A percentile compares a stretch with the other conserved stretches of the same genome.
phyloP scores from a whole-genome alignment of 106 monocot genomes.

The Dioscorea dumetorum region DNA sequence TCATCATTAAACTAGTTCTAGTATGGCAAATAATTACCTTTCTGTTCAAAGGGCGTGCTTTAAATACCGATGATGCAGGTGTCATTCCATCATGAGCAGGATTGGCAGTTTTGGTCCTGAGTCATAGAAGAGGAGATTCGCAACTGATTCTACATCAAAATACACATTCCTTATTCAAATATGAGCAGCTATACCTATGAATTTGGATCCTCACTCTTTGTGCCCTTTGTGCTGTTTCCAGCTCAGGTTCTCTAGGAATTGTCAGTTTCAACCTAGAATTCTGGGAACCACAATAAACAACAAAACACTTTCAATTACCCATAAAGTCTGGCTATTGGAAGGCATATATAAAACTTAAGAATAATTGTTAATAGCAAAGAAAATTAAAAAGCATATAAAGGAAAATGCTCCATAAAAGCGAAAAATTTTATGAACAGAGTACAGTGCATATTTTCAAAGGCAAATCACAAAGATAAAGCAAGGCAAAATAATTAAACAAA shows the following conservation, averaged over 20 bases:
- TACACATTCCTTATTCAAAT: background rate
- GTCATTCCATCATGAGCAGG: slow-evolving; percentile 10
- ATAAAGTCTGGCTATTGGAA: no score
- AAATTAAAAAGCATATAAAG: no score
- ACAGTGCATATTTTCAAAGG: no score
- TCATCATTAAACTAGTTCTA: background rate
- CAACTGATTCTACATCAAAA: background rate
- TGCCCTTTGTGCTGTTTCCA: slow-evolving; percentile 71
- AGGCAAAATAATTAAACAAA: no score
- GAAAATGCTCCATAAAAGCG: no score
- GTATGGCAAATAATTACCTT: slow-evolving; percentile 29
- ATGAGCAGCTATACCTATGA: no score
- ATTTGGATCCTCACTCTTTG: slow-evolving; percentile 36
- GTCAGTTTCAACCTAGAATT: slow-evolving; percentile 52
- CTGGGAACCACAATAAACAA: slow-evolving; percentile 17
- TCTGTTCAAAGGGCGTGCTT: slow-evolving; percentile 66
- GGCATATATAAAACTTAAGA: no score
- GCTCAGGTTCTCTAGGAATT: slow-evolving; percentile 73
- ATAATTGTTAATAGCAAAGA: no score
- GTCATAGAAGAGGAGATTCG: slow-evolving; percentile 4
- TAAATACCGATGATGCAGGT: slow-evolving; percentile 27
- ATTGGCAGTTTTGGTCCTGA: slow-evolving; percentile 35
- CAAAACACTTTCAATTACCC: no score
- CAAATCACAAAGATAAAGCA: no score
- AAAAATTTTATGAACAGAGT: no score